Conservation (phyloP, 306 rosid species). For the Inga oerstediana region DNA sequence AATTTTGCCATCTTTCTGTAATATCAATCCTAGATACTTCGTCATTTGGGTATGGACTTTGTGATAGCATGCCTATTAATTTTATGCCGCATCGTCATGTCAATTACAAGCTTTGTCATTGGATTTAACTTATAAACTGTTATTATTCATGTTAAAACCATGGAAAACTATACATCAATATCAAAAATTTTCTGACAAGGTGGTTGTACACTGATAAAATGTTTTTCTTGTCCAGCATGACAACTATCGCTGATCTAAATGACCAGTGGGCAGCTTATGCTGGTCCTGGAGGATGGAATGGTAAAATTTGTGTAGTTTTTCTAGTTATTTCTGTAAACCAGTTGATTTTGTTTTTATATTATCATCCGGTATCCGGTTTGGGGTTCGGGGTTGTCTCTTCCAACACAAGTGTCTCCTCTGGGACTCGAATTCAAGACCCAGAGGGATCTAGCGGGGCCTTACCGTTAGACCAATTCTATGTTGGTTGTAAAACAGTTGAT, state of each 20-base stretch:
- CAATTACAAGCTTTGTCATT: not conserved
- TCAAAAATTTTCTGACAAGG: slow-evolving; percentile 3
- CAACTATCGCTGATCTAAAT: slow-evolving; percentile 85
- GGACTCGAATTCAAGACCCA: too few relatives aligned
- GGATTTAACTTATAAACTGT: slow-evolving; percentile 21
- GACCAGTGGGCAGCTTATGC: slow-evolving; percentile 98
- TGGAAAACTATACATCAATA: not conserved
- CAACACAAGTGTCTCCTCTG: too few relatives aligned
- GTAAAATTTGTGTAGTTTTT: slow-evolving; percentile 46
- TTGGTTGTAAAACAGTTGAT: slow-evolving; percentile 19
- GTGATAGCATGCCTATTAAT: not conserved
- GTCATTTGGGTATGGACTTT: not conserved
- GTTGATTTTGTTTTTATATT: not conserved
- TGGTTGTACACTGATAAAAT: slow-evolving; percentile 31
- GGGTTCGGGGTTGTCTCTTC: too few relatives aligned
- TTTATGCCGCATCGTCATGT: not conserved
- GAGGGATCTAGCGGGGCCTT: too few relatives aligned
- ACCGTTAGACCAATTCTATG: too few relatives aligned
- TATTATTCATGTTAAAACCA: not conserved
- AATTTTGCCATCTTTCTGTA: not conserved
- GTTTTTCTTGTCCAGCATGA: slow-evolving; percentile 68
- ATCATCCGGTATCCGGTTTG: too few relatives aligned
- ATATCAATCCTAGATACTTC: not conserved
- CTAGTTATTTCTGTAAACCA: slow-evolving; percentile 26
- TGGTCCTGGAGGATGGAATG: slow-evolving; percentile 99